A percentile compares a stretch with the other conserved stretches of the same genome.
Evolutionary conservation across 805 yeast genomes (phyloP).

Genomic region (Geotrichum ghanense): DNA sequence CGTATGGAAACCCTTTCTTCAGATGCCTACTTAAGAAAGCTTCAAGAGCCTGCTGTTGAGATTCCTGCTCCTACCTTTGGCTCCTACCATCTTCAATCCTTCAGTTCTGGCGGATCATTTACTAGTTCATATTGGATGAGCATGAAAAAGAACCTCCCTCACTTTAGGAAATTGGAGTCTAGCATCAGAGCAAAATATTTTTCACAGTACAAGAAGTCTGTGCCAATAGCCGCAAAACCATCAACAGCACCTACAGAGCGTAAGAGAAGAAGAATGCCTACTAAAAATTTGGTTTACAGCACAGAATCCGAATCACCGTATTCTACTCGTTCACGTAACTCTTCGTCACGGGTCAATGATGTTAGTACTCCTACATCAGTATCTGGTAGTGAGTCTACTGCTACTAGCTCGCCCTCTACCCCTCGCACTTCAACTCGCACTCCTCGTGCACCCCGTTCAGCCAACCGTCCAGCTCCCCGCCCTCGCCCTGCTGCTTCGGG

Average conservation of each 20-base stretch:
- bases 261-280: not conserved
- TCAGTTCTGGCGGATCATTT: not conserved
- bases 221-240: not conserved
- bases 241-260: not conserved
- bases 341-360: too few relatives aligned
- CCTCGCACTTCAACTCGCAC: constrained; percentile 7
- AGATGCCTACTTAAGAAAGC: not conserved
- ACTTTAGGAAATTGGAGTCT: not conserved
- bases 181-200: not conserved
- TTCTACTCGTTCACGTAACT: not conserved
- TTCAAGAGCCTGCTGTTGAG: not conserved
- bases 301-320: not conserved
- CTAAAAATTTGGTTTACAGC: not conserved
- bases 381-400: not conserved
- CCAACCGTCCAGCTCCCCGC: constrained; percentile 63
- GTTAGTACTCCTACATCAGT: not conserved
- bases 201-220: not conserved
- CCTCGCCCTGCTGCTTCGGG: constrained; percentile 21
- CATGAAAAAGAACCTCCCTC: not conserved
- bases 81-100: not conserved
- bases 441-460: constrained; percentile 18
- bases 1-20: not conserved
- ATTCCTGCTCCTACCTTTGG: not conserved
- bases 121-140: not conserved
- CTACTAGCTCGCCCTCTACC: not conserved